Evolutionary conservation across 768 basidiomycete species (phyloP), one percentile per base, ranked within the genome.

Genomic region (Boletus coccyginus): DNA sequence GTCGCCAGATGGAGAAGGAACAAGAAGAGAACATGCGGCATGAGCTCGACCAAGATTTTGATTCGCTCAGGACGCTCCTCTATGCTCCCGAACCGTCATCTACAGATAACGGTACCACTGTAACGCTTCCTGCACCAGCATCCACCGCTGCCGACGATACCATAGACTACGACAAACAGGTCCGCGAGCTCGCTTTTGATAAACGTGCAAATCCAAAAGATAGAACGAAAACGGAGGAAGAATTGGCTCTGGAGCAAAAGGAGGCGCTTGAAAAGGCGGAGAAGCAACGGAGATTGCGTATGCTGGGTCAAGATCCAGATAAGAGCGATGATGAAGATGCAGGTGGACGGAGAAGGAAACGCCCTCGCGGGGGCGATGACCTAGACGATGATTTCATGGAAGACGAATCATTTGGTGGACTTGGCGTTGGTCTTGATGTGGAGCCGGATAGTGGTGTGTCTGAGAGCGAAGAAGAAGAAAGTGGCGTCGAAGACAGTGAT

Each of bases 191-290:
- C 39, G 94, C 89, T 0, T 96, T 95, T 65, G 97, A 98, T 56
- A 85, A 90, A 63, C 84, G 97, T 1, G 90, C 97, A 3, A 92
- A 94, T 60, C 90, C 97, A 1, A 97, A 93, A 67, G 91, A 99
- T 69, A 76, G 97, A 53, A 94, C 92, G 31, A 98, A 97, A 76
- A 98, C 95, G 0, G 96, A 97, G 64, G 94, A 98, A 64, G 97
- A 99, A 66, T 65, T 94, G 31, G 95, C 94, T 6, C 56, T 88
- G 57, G 94, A 96, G 58, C 91, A 90, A 66, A 94, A 92, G 64
- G 90, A 91, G 62, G 79, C 82, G 6, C 72, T 99, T 52, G 90
- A 95, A 73, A 88, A 86, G 70, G 91, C 92, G 1, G 97, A 99
- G 74, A 78, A 81, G 63, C 81, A 78, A 60, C 79, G 97, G 31